Conservation (phyloP, 805 yeast genomes). For the Suhomyces kilbournensis region DNA sequence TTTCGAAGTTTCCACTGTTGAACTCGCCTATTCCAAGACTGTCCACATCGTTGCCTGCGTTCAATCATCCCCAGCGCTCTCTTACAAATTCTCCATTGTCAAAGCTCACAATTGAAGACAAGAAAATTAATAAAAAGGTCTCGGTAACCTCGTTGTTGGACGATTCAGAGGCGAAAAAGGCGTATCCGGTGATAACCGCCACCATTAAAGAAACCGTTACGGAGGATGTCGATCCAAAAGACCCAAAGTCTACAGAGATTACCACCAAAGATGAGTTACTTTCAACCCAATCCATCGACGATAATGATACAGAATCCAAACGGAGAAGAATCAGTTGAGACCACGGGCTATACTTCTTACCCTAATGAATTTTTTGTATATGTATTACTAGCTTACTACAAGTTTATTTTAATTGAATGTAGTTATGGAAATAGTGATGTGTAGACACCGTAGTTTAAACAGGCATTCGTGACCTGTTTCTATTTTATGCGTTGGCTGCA, state of each 20-base stretch:
- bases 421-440: too few relatives aligned
- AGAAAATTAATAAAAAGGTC: constrained; percentile 15
- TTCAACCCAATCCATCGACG: background rate
- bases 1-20: constrained; percentile 4
- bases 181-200: background rate
- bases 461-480: too few relatives aligned
- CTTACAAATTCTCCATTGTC: constrained; percentile 18
- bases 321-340: constrained; percentile 2
- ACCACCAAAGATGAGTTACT: background rate
- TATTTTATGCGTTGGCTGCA: background rate
- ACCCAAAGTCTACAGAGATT: background rate
- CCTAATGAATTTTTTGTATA: background rate
- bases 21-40: constrained; percentile 10
- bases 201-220: background rate
- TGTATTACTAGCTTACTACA: background rate
- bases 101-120: constrained; percentile 5
- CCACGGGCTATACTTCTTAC: background rate
- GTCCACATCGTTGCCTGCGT: constrained; percentile 6
- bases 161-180: constrained; percentile 2
- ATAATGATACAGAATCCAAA: background rate
- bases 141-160: constrained; percentile 24
- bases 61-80: constrained; percentile 9
- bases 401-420: background rate
- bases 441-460: too few relatives aligned
- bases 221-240: background rate